Conservation (phyloP, 1,139 yeast genomes). For the Debaryomyces subglobosus region DNA sequence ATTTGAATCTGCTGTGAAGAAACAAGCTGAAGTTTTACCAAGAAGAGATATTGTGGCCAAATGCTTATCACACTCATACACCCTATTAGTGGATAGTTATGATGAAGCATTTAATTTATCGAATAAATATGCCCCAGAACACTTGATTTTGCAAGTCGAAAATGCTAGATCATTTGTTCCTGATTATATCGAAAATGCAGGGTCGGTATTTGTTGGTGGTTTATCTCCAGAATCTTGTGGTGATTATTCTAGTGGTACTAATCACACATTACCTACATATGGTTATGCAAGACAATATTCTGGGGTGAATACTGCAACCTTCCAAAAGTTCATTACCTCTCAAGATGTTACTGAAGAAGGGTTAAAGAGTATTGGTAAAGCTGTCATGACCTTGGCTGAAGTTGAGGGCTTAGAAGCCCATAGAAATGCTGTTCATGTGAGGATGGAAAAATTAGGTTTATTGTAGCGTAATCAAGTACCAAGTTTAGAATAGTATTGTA, state of each 20-base stretch:
- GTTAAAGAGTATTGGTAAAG: conserved; percentile 82
- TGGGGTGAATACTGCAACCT: conserved; percentile 95
- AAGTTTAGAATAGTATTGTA: background rate
- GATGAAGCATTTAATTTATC: conserved; percentile 57
- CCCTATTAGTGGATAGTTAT: conserved; percentile 37
- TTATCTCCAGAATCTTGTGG: conserved; percentile 98
- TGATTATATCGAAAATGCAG: conserved; percentile 82
- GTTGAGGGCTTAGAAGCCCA: conserved; percentile 98
- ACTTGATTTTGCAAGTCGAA: conserved; percentile 85
- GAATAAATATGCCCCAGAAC: conserved; percentile 95
- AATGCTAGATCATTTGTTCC: conserved; percentile 74
- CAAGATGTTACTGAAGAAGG: conserved; percentile 90
- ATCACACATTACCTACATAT: conserved; percentile 96
- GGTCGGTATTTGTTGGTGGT: conserved; percentile 94
- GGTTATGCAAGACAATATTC: conserved; percentile 98
- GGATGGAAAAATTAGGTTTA: conserved; percentile 79
- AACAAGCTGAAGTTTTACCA: conserved; percentile 85
- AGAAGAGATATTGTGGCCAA: conserved; percentile 91
- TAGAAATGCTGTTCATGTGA: conserved; percentile 90
- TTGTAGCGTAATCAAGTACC: conserved; percentile 10
- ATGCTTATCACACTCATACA: conserved; percentile 89
- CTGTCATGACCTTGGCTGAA: conserved; percentile 95
- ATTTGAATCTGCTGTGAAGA: conserved; percentile 79
- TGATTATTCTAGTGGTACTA: conserved; percentile 96
- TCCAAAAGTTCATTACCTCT: conserved; percentile 92